Conservation (phyloP, 108 stramenopile species). For the Parmales sp. region DNA sequence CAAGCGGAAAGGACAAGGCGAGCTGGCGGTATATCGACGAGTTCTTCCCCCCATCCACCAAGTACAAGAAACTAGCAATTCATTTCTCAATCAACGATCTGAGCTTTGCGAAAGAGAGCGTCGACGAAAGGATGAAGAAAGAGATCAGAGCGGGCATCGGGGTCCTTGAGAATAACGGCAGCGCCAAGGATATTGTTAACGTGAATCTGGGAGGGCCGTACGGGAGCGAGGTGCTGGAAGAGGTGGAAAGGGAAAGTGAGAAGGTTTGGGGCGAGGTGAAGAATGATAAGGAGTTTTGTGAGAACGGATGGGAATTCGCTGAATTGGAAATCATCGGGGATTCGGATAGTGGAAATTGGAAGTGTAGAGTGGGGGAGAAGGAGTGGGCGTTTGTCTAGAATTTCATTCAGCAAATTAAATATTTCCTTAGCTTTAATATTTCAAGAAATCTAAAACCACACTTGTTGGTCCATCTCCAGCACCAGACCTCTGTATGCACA, state of each 20-base stretch:
- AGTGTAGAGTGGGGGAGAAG: too few species aligned
- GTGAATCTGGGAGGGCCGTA: slow-evolving; percentile 79
- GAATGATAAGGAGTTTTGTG: too few species aligned
- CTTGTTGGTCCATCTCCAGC: too few species aligned
- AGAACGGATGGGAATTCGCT: too few species aligned
- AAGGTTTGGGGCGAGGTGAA: slow-evolving; percentile 46
- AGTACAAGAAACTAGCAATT: slow-evolving; percentile 69
- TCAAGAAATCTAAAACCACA: too few species aligned
- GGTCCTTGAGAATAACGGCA: slow-evolving; percentile 31
- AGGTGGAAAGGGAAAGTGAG: slow-evolving; percentile 63
- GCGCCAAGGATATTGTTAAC: slow-evolving; percentile 46
- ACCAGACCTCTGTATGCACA: too few species aligned
- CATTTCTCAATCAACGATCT: slow-evolving; percentile 74
- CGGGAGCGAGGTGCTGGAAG: slow-evolving; percentile 57
- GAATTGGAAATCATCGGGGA: too few species aligned
- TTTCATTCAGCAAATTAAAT: too few species aligned
- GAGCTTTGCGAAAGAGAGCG: slow-evolving; percentile 46
- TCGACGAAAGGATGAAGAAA: slow-evolving; percentile 62
- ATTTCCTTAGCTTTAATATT: too few species aligned
- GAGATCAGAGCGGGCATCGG: slow-evolving; percentile 52
- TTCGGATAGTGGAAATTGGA: too few species aligned
- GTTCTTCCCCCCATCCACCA: slow-evolving; percentile 36
- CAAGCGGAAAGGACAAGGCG: slow-evolving; percentile 67
- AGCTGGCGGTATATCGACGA: slow-evolving; percentile 76
- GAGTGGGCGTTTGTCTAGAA: too few species aligned